Percentiles rank a stretch among this genome's conserved stretches.
These are phyloP conservation scores for Ganoderma leucocontextum DNA, from an alignment of 1,284 basidiomycete species.

Conservation along the genomic window DNA sequence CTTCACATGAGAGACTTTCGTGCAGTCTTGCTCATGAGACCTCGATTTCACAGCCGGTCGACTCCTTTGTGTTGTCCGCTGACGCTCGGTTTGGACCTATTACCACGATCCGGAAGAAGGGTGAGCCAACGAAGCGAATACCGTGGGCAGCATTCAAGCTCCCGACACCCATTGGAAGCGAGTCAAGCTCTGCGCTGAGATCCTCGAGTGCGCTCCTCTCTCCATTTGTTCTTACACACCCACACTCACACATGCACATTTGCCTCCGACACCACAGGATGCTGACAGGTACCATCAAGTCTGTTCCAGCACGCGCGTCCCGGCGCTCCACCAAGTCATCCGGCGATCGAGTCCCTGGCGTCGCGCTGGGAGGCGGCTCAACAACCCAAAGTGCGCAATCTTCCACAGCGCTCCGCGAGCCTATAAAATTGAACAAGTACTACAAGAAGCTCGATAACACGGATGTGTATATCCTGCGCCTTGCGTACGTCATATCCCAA, in stretches of 20 bases:
- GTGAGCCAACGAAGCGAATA: constrained; percentile 37
- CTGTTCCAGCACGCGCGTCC: constrained; percentile 1
- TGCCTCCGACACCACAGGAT: constrained; percentile 11
- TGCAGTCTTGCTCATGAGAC: too few species aligned
- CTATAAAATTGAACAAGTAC: constrained; percentile 39
- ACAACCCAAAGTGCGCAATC: constrained; percentile 21
- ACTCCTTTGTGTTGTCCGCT: constrained; percentile 32
- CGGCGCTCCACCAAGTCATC: constrained; percentile 31
- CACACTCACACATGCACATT: too few species aligned
- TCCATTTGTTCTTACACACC: too few species aligned
- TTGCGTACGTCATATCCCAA: constrained; percentile 33
- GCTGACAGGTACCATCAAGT: constrained; percentile 15
- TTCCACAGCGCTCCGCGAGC: constrained; percentile 31
- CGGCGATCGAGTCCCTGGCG: constrained; percentile 35
- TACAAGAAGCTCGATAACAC: constrained; percentile 38
- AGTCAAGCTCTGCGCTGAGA: constrained; percentile 19
- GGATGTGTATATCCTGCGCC: constrained; percentile 31
- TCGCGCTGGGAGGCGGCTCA: constrained; percentile 33
- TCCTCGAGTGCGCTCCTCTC: too few species aligned
- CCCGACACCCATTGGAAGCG: constrained; percentile 33
- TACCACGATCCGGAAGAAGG: constrained; percentile 31
- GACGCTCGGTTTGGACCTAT: constrained; percentile 40
- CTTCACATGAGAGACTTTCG: too few species aligned
- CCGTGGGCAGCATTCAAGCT: constrained; percentile 38
- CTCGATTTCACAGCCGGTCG: constrained; percentile 30